Base-by-base conservation (phyloP, 768 basidiomycete genomes). In the Boletus rubescentipes region DNA sequence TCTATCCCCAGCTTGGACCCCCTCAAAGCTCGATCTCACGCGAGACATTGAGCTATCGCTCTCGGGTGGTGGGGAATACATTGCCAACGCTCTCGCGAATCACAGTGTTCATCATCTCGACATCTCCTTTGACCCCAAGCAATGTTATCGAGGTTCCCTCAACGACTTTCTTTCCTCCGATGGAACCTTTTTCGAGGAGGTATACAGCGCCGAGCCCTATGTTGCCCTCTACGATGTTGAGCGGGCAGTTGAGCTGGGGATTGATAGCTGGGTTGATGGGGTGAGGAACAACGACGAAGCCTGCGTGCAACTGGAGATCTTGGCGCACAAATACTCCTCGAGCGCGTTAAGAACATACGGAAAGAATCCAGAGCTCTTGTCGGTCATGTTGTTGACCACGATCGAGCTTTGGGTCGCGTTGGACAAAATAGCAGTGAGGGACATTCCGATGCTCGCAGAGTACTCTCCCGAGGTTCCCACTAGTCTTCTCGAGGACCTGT, bases 391-490 rank as follows among this genome's bases (percentile, higher is more conserved):
- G 32, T 65, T 82, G 45, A 76, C 75, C 5, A 53, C 75, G 31
- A 59, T 81, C 21, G 73, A 78, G 30, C 65, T 82, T 16, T 82
- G 81, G 81, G 67, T 77, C 1, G 76, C 73, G 0, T 64, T 82
- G 6, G 80, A 82, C 57, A 69, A 57, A 23, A 31, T 75, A 14
- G 69, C 63, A 2, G 61, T 74, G 18, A 37, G 36, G 16, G 62
- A 69, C 21, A 62, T 66, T 35, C 75, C 80, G 3, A 66, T 81
- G 10, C 62, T 83, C 6, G 39, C 38, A 0, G 63, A 74, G 5
- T 82, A 79, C 49, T 75, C 78, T 11, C 79, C 81, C 0, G 79
- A 78, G 53, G 62, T 83, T 0, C 70, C 77, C 1, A 26, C 52
- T 3, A 45, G 46, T 4, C 60, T 79, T 21, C 60, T 81, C n/a